Evolutionary conservation across 1,139 yeast genomes (phyloP).

Genomic region (Geotrichum siamense): DNA sequence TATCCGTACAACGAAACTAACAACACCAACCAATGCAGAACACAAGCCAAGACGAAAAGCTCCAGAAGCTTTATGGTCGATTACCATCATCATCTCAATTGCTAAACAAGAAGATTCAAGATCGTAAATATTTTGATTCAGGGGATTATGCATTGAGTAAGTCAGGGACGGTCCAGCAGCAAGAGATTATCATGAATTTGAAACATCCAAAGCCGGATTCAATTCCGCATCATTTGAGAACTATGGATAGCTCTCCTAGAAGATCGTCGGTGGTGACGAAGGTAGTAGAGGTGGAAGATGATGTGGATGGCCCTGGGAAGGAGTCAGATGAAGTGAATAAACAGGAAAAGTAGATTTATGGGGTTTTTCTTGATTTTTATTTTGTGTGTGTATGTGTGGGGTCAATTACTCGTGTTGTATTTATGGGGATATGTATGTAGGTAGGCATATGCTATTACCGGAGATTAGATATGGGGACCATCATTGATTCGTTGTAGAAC

Average conservation of each 20-base stretch:
- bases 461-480: too few relatives aligned
- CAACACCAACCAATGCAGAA: too few relatives aligned
- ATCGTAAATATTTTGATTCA: conserved; percentile 90
- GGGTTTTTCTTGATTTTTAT: too few relatives aligned
- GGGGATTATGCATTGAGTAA: conserved; percentile 96
- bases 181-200: conserved; percentile 2
- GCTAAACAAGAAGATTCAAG: conserved; percentile 60
- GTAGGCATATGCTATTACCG: too few relatives aligned
- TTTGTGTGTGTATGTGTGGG: too few relatives aligned
- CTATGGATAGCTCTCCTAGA: conserved; percentile 1
- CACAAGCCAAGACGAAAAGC: conserved; percentile 34
- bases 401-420: too few relatives aligned
- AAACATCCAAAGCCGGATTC: conserved; percentile 14
- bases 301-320: too few relatives aligned
- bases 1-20: too few relatives aligned
- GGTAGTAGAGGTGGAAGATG: background rate
- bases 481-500: too few relatives aligned
- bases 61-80: conserved; percentile 79
- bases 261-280: background rate
- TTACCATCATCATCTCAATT: conserved; percentile 82
- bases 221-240: conserved; percentile 13
- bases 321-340: too few relatives aligned
- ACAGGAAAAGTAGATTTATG: too few relatives aligned
- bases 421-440: too few relatives aligned
- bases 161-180: conserved; percentile 4